These are phyloP conservation scores for Irpex sp. DNA, from an alignment of 1,284 basidiomycete genomes.

Conservation along the genomic window DNA sequence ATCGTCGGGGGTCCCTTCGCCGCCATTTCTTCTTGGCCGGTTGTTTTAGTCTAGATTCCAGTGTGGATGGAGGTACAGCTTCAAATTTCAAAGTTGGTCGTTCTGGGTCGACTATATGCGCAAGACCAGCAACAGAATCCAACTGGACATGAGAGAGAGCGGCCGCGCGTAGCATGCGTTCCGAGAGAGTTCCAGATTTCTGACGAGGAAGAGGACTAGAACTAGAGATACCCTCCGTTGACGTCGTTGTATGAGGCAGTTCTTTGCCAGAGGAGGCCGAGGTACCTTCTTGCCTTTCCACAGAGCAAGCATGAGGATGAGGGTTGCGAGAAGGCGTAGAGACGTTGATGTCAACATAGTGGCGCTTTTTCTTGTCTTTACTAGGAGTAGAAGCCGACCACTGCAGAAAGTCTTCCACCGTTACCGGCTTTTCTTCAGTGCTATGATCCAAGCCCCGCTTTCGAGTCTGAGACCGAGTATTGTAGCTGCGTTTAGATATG, in stretches of 20 bases:
- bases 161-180: conserved; percentile 24
- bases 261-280: not conserved
- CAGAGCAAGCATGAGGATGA: too few relatives aligned
- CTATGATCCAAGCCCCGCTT: not conserved
- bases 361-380: not conserved
- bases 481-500: not conserved
- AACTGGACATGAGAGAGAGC: conserved; percentile 20
- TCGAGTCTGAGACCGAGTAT: not conserved
- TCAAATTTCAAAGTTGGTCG: conserved; percentile 20
- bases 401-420: conserved; percentile 19
- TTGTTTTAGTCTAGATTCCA: not conserved
- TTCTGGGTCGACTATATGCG: not conserved
- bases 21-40: conserved; percentile 10
- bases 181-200: conserved; percentile 18
- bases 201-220: conserved; percentile 8
- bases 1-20: conserved; percentile 16
- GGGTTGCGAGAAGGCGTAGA: not conserved
- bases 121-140: conserved; percentile 2
- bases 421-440: conserved; percentile 6
- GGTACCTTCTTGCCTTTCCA: too few relatives aligned
- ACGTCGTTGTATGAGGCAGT: not conserved
- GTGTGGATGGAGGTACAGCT: conserved; percentile 12
- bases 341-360: not conserved
- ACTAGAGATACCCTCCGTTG: not conserved
- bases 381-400: conserved; percentile 9